These are phyloP conservation scores for Sextonia rubra DNA, from an alignment of 164 flowering plant genomes.

Conservation along the genomic window DNA sequence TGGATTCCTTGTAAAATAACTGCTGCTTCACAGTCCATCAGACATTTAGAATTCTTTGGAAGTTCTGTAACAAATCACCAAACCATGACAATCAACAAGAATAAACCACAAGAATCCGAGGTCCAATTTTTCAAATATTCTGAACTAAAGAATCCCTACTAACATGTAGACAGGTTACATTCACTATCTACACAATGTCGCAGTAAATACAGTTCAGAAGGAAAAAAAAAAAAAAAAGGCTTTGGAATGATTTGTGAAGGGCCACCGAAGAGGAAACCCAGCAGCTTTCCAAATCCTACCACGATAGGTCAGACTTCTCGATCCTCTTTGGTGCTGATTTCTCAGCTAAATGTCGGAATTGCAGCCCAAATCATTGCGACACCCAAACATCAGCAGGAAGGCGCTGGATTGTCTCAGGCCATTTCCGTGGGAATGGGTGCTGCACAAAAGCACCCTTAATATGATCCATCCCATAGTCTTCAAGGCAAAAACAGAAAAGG, in stretches of 20 bases:
- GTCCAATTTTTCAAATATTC: background rate
- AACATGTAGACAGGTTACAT: background rate
- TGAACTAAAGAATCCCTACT: background rate
- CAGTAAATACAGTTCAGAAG: background rate
- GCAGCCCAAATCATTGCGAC: too few species aligned
- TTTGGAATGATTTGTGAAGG: background rate
- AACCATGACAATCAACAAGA: background rate
- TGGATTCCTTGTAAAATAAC: constrained; percentile 60
- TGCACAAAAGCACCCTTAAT: too few species aligned
- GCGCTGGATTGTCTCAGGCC: too few species aligned
- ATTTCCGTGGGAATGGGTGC: too few species aligned
- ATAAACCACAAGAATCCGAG: background rate
- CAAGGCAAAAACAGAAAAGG: background rate
- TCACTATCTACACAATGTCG: background rate
- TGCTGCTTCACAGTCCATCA: constrained; percentile 90
- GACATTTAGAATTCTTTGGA: constrained; percentile 56
- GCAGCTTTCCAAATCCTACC: too few species aligned
- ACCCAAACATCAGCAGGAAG: too few species aligned
- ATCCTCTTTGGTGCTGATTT: too few species aligned
- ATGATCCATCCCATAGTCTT: background rate
- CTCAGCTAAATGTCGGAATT: too few species aligned
- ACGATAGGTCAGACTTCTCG: too few species aligned
- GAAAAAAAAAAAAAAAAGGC: background rate
- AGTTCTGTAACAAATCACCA: constrained; percentile 46
- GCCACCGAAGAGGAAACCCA: too few species aligned